Conservation (phyloP, 192 early-diverging fungal species). For the Rhizoclosmatium sp. region DNA sequence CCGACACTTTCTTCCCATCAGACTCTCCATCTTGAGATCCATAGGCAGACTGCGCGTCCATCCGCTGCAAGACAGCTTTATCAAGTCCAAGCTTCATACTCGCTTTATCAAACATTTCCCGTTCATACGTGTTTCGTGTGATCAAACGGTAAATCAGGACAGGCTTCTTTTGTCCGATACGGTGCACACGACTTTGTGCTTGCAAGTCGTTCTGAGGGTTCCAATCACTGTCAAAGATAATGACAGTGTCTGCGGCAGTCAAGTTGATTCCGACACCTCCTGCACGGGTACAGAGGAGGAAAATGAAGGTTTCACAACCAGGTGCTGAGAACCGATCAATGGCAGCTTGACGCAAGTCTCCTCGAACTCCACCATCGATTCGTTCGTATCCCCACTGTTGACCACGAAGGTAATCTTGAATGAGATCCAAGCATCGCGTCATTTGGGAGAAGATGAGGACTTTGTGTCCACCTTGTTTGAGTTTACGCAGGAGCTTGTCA, state of each 20-base stretch:
- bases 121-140: slow-evolving; percentile 85
- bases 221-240: slow-evolving; percentile 90
- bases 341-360: slow-evolving; percentile 80
- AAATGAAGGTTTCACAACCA: slow-evolving; percentile 78
- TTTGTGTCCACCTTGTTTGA: slow-evolving; percentile 80
- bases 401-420: slow-evolving; percentile 82
- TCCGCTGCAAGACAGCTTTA: slow-evolving; percentile 76
- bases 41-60: slow-evolving; percentile 61
- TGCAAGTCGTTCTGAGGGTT: slow-evolving; percentile 92
- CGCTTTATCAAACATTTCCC: slow-evolving; percentile 89
- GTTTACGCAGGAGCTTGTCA: slow-evolving; percentile 79
- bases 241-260: slow-evolving; percentile 85
- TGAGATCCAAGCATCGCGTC: slow-evolving; percentile 79
- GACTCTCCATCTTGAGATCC: slow-evolving; percentile 33
- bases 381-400: slow-evolving; percentile 77
- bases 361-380: slow-evolving; percentile 81
- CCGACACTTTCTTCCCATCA: slow-evolving; percentile 44
- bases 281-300: slow-evolving; percentile 84
- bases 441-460: slow-evolving; percentile 91
- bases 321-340: slow-evolving; percentile 84
- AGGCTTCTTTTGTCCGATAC: slow-evolving; percentile 88
- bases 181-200: slow-evolving; percentile 82
- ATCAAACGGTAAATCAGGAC: slow-evolving; percentile 80
- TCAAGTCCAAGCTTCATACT: slow-evolving; percentile 88
- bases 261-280: slow-evolving; percentile 91